Evolutionary conservation across 2,329 filamentous ascomycete genomes (phyloP).

Genomic region (Alternaria infectoria): DNA sequence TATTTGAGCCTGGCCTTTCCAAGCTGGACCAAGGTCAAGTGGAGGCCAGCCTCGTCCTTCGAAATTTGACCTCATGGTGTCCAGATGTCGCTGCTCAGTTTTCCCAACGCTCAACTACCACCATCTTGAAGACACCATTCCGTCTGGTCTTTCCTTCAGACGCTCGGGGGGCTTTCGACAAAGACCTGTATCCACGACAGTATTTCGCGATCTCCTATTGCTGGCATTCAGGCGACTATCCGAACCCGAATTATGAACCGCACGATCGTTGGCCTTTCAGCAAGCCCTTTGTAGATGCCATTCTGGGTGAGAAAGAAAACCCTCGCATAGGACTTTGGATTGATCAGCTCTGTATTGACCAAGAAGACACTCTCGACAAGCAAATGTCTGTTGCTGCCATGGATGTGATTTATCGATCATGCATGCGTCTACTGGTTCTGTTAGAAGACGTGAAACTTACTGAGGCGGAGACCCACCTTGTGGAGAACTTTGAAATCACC

Average conservation of each 20-base stretch:
- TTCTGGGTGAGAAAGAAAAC: constrained; percentile 19
- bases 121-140: constrained; percentile 18
- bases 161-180: constrained; percentile 7
- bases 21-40: constrained; percentile 3
- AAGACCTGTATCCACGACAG: constrained; percentile 19
- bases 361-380: constrained; percentile 13
- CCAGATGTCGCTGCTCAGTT: constrained; percentile 7
- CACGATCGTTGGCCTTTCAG: constrained; percentile 23
- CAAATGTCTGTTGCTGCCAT: constrained; percentile 20
- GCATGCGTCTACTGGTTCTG: constrained; percentile 15
- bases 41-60: constrained; percentile 9
- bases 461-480: constrained; percentile 5
- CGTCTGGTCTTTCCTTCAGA: constrained; percentile 19
- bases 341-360: constrained; percentile 26
- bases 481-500: background rate
- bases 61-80: constrained; percentile 14
- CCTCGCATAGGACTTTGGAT: constrained; percentile 25
- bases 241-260: constrained; percentile 6
- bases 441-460: constrained; percentile 21
- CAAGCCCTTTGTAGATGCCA: constrained; percentile 21
- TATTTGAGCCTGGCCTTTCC: constrained; percentile 13
- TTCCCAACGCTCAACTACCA: constrained; percentile 6
- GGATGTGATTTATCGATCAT: constrained; percentile 26
- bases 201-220: constrained; percentile 26
- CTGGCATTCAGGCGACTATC: constrained; percentile 17